Evolutionary conservation across 1,284 basidiomycete genomes (phyloP).

Genomic region (Malassezia arunalokei): DNA sequence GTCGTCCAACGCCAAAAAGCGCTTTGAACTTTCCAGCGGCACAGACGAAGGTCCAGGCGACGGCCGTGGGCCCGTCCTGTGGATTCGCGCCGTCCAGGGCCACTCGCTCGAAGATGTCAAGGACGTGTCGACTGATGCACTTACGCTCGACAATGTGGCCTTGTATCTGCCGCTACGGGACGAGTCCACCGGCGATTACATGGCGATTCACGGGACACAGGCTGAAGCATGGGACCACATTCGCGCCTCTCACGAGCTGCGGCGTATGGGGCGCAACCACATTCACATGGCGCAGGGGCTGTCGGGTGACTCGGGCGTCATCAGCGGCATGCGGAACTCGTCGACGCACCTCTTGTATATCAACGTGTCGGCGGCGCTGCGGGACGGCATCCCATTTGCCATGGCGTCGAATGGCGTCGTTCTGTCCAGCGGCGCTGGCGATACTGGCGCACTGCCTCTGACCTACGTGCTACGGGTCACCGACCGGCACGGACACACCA

Average conservation of each 20-base stretch:
- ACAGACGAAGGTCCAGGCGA: background rate
- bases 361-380: slow-evolving; percentile 59
- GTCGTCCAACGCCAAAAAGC: slow-evolving; percentile 33
- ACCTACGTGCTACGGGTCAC: slow-evolving; percentile 23
- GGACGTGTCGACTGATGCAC: slow-evolving; percentile 18
- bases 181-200: background rate
- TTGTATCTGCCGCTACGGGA: background rate
- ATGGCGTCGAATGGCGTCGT: slow-evolving; percentile 72
- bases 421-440: slow-evolving; percentile 57
- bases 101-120: slow-evolving; percentile 56
- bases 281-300: slow-evolving; percentile 67
- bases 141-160: slow-evolving; percentile 23
- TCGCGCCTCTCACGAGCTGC: slow-evolving; percentile 54
- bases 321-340: slow-evolving; percentile 63
- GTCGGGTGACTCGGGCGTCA: slow-evolving; percentile 54
- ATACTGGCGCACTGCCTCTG: slow-evolving; percentile 12
- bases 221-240: slow-evolving; percentile 49
- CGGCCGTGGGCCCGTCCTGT: slow-evolving; percentile 48
- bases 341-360: slow-evolving; percentile 65
- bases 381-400: slow-evolving; percentile 60
- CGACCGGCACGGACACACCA: slow-evolving; percentile 18
- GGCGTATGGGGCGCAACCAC: slow-evolving; percentile 73
- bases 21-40: slow-evolving; percentile 39
- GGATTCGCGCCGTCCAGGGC: slow-evolving; percentile 74
- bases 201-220: slow-evolving; percentile 35